Percentiles rank a stretch among this genome's conserved stretches.
These are phyloP conservation scores for Ophiostoma sp. DNA, from an alignment of 2,329 filamentous ascomycete genomes.

Conservation along the genomic window DNA sequence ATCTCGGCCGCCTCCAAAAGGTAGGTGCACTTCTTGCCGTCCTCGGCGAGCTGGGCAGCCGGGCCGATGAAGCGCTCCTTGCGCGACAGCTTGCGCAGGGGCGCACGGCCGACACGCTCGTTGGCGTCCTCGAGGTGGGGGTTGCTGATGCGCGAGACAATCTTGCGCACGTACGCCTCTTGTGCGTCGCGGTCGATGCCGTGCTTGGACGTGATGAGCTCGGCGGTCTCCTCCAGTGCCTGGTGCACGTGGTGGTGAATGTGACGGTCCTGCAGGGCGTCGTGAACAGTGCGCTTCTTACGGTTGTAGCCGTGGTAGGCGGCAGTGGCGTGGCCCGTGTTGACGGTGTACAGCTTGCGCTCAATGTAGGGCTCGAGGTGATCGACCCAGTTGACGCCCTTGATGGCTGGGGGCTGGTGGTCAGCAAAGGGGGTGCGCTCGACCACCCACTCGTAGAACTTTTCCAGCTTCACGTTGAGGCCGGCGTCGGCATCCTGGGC, in stretches of 20 bases:
- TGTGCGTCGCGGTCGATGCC: constrained; percentile 70
- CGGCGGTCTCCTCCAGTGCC: constrained; percentile 78
- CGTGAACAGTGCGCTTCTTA: constrained; percentile 82
- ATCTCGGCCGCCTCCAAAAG: constrained; percentile 83
- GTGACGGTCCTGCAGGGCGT: constrained; percentile 73
- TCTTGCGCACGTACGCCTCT: constrained; percentile 81
- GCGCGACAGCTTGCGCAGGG: constrained; percentile 85
- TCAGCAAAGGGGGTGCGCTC: constrained; percentile 77
- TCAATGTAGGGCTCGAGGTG: constrained; percentile 93
- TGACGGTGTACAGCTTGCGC: constrained; percentile 99
- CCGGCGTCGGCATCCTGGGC: constrained; percentile 75
- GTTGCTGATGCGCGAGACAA: constrained; percentile 89
- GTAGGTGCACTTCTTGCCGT: constrained; percentile 63
- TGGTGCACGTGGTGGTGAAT: constrained; percentile 76
- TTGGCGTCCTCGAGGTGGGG: constrained; percentile 87
- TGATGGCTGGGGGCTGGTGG: constrained; percentile 63
- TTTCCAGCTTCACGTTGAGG: constrained; percentile 90
- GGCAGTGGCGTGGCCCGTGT: constrained; percentile 93
- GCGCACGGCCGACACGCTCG: constrained; percentile 90
- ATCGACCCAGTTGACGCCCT: constrained; percentile 89
- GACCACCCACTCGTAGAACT: constrained; percentile 99
- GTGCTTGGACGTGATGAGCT: constrained; percentile 77
- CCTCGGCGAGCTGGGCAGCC: constrained; percentile 81
- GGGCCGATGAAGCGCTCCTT: constrained; percentile 96
- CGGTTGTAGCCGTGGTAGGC: constrained; percentile 91